Base-by-base conservation (phyloP, 805 yeast species). In the Sugiyamaella smithiae region DNA sequence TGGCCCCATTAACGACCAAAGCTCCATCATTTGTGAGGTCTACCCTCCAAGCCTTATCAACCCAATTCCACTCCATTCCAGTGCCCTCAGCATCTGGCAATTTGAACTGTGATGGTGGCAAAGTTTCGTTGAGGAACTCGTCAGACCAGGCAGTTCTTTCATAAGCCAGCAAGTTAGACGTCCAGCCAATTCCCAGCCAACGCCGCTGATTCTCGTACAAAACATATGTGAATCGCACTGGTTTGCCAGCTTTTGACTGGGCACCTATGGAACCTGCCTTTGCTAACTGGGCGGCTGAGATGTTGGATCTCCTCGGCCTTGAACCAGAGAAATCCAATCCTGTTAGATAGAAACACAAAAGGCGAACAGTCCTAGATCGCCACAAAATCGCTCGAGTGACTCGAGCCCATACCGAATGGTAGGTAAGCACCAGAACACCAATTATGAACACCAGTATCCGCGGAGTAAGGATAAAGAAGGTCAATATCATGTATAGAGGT, bases 131-230 rank as follows among this genome's bases (percentile, higher is more conserved):
- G 54, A 89, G 72, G 62, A 89, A 90, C 65, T 90, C 97, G 64
- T 91, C 99, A 0, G 98, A 90, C 97, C 98, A 91, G 2, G 98
- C 84, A 0, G 96, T 83, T 63, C 99, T 78, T 68, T 91, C 99
- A 63, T 91, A 91, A 43, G 95, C 84, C 53, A 93, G 74, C 63
- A 93, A 74, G 62, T 89, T 89, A 12, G 95, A 75, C 0, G 98
- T 91, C 99, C 99, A 91, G 9, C 99, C 99, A 58, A 91, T 87
- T 11, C 97, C 98, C 33, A 91, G 74, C 99, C 99, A 91, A 60
- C 95, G 82, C 62, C 99, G 81, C 70, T 91, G 98, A 65, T 91
- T 91, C 65, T 91, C 99, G 66, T 83, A 90, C 8, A 93, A 73
- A 1, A 88, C 97, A 67, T 88, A 91, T 3, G 97, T 90, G 67